These are phyloP conservation scores for Alternaria angustiovoidea DNA, from an alignment of 2,329 filamentous ascomycete genomes.

Conservation along the genomic window DNA sequence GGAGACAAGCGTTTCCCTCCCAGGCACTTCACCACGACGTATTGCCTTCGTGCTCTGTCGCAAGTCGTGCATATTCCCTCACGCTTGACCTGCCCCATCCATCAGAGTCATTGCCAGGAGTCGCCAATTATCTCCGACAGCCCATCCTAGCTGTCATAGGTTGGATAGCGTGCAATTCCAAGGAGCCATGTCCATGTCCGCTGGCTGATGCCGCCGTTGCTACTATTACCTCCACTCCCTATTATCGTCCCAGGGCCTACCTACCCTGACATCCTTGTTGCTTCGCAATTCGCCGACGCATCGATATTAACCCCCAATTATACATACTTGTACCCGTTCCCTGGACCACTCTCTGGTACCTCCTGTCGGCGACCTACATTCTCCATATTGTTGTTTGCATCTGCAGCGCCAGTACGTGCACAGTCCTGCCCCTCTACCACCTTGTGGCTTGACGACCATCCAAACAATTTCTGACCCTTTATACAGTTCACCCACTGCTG, in stretches of 20 bases:
- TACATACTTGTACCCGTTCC: slow-evolving; percentile 24
- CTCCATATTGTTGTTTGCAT: slow-evolving; percentile 21
- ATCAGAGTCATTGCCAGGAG: slow-evolving; percentile 20
- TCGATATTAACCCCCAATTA: slow-evolving; percentile 32
- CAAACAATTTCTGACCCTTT: slow-evolving; percentile 10
- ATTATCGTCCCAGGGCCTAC: slow-evolving; percentile 37
- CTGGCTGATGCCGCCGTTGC: slow-evolving; percentile 40
- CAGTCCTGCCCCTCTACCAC: slow-evolving; percentile 15
- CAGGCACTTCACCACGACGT: slow-evolving; percentile 29
- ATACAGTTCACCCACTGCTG: slow-evolving; percentile 10
- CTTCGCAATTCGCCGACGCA: slow-evolving; percentile 38
- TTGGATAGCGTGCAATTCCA: slow-evolving; percentile 34
- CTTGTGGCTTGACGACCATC: slow-evolving; percentile 9
- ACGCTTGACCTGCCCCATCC: slow-evolving; percentile 38
- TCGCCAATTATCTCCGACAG: slow-evolving; percentile 34
- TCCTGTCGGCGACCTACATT: slow-evolving; percentile 22
- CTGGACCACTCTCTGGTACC: slow-evolving; percentile 30
- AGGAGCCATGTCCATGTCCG: slow-evolving; percentile 38
- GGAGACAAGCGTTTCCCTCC: slow-evolving; percentile 34
- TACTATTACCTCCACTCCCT: slow-evolving; percentile 32
- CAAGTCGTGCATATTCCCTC: slow-evolving; percentile 36
- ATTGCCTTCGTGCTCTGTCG: slow-evolving; percentile 29
- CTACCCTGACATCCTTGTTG: slow-evolving; percentile 32
- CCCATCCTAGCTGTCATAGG: slow-evolving; percentile 23
- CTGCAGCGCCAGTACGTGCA: slow-evolving; percentile 25